These are phyloP conservation scores for Jaapia argillacea DNA, from an alignment of 768 basidiomycete genomes.

Conservation along the genomic window DNA sequence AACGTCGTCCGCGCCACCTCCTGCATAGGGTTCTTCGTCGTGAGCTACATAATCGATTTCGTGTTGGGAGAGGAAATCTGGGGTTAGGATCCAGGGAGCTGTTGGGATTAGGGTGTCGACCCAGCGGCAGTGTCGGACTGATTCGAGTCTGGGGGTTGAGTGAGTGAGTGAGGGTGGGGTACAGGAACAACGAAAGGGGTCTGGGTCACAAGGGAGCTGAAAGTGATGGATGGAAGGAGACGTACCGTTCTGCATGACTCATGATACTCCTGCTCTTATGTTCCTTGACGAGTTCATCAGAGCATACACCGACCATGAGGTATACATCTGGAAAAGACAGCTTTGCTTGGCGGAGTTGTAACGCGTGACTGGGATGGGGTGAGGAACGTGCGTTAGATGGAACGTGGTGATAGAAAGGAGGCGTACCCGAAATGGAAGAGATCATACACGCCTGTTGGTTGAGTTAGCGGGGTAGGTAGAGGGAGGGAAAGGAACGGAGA, in stretches of 20 bases:
- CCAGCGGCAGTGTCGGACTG: constrained; percentile 95
- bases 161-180: neutral
- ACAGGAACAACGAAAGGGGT: neutral
- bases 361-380: constrained; percentile 60
- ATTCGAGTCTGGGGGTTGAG: constrained; percentile 53
- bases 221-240: constrained; percentile 5
- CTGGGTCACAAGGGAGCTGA: neutral
- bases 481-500: no score
- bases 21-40: constrained; percentile 83
- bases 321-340: constrained; percentile 85
- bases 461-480: no score
- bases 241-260: constrained; percentile 78
- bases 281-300: constrained; percentile 68
- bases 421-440: constrained; percentile 91
- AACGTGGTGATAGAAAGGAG: neutral
- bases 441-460: constrained; percentile 91
- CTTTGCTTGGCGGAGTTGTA: constrained; percentile 95
- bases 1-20: constrained; percentile 76
- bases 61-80: constrained; percentile 74
- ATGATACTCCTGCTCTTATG: constrained; percentile 84
- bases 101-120: constrained; percentile 89
- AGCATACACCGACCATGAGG: constrained; percentile 88
- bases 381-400: neutral
- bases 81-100: constrained; percentile 84
- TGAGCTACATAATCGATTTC: constrained; percentile 96